A percentile compares a stretch with the other conserved stretches of the same genome.
These are phyloP conservation scores for Coemansia sp. DNA, from an alignment of 192 early-diverging fungal species.

Conservation along the genomic window DNA sequence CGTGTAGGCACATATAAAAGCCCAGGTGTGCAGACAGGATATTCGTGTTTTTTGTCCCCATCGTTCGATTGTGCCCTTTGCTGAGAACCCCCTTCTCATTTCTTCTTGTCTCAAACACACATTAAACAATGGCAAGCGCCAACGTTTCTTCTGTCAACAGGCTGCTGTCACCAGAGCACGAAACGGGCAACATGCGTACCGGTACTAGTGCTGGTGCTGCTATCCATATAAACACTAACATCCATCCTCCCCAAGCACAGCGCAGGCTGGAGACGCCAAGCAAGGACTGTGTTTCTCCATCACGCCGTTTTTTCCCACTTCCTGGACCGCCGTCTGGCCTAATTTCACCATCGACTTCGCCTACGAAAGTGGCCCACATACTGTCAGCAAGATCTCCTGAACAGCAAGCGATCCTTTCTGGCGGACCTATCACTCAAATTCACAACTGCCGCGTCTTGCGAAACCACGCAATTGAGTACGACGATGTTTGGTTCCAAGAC, in stretches of 20 bases:
- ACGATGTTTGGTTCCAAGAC: conserved; percentile 68
- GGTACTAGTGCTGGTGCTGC: not conserved
- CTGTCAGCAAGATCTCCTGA: conserved; percentile 7
- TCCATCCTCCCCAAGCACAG: not conserved
- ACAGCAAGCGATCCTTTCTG: conserved; percentile 15
- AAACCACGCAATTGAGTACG: conserved; percentile 61
- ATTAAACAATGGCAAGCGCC: not conserved
- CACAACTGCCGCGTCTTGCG: conserved; percentile 67
- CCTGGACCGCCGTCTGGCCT: conserved; percentile 27
- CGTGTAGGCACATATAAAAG: too few species aligned
- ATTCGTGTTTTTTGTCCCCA: too few species aligned
- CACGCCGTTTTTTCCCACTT: conserved; percentile 19
- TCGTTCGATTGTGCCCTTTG: too few species aligned
- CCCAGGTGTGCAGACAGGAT: too few species aligned
- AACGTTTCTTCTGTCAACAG: not conserved
- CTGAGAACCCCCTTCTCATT: not conserved
- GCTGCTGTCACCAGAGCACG: not conserved
- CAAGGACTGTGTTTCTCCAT: conserved; percentile 4
- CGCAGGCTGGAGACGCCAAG: not conserved
- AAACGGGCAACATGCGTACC: not conserved
- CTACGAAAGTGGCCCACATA: not conserved
- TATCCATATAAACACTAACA: not conserved
- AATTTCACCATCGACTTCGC: conserved; percentile 11
- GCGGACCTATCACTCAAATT: conserved; percentile 59
- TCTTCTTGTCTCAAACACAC: too few species aligned